phyloP scores from a whole-genome alignment of 2,329 filamentous ascomycete genomes.

The Thielaviopsis populi region DNA sequence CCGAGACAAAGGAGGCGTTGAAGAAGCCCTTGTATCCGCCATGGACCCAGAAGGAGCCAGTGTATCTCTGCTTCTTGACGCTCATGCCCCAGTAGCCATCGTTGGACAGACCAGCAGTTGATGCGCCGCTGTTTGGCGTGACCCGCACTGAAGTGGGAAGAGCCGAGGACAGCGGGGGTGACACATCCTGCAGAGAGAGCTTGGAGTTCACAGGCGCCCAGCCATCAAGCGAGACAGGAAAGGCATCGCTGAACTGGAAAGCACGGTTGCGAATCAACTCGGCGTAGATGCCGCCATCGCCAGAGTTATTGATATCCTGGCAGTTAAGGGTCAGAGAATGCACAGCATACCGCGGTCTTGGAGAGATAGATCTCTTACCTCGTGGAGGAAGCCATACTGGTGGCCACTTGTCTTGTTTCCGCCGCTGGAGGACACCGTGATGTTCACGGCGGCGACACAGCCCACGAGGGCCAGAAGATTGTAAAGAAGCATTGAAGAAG shows the following conservation, averaged over 20 bases:
- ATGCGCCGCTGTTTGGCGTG: slow-evolving; percentile 22
- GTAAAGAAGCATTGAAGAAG: slow-evolving; percentile 6
- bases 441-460: slow-evolving; percentile 23
- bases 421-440: slow-evolving; percentile 26
- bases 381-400: slow-evolving; percentile 33
- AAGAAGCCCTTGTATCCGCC: slow-evolving; percentile 34
- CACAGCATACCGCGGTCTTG: neutral
- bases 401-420: slow-evolving; percentile 31
- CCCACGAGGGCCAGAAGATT: slow-evolving; percentile 7
- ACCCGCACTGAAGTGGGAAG: slow-evolving; percentile 38
- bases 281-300: slow-evolving; percentile 58
- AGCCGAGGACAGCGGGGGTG: slow-evolving; percentile 35
- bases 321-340: neutral
- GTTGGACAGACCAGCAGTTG: slow-evolving; percentile 33
- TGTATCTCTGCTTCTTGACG: slow-evolving; percentile 33
- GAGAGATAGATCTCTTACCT: slow-evolving; percentile 22
- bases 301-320: slow-evolving; percentile 50
- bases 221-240: slow-evolving; percentile 30
- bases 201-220: slow-evolving; percentile 32
- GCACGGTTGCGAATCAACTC: slow-evolving; percentile 56
- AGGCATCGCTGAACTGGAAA: slow-evolving; percentile 41
- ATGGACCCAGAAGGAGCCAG: slow-evolving; percentile 38
- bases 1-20: slow-evolving; percentile 33
- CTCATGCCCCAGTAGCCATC: slow-evolving; percentile 44
- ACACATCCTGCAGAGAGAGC: slow-evolving; percentile 33